phyloP scores from a whole-genome alignment of 805 yeast species.

The Yarrowia sp. region DNA sequence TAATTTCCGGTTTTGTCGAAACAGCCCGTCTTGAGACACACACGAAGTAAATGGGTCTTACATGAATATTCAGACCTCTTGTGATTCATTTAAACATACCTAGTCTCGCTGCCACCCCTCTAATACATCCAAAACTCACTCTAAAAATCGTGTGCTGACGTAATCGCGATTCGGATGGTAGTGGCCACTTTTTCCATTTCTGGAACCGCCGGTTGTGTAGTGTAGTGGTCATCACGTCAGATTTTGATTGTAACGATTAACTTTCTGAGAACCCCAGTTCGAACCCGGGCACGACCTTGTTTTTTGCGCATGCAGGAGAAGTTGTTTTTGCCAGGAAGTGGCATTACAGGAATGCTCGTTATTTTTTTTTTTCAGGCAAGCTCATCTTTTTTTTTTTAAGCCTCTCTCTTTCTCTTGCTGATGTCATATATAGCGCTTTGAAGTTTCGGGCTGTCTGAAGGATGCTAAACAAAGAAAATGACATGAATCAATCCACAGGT shows the following conservation, averaged over 20 bases:
- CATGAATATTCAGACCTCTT: background rate
- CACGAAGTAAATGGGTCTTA: too few species aligned
- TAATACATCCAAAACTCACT: background rate
- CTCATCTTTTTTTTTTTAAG: too few species aligned
- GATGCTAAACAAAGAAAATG: too few species aligned
- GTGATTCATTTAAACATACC: background rate
- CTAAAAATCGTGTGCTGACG: background rate
- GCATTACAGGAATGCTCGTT: too few species aligned
- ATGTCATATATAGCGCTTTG: too few species aligned
- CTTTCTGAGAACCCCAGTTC: conserved; percentile 26
- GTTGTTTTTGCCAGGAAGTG: background rate
- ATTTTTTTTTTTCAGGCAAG: background rate
- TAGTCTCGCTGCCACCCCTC: background rate
- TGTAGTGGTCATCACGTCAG: conserved; percentile 26
- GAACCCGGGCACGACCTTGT: conserved; percentile 23
- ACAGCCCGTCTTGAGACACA: too few species aligned
- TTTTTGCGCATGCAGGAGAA: background rate
- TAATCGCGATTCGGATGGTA: background rate
- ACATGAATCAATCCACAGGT: too few species aligned
- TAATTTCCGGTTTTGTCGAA: too few species aligned
- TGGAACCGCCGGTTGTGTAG: conserved; percentile 12
- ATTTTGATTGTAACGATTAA: background rate
- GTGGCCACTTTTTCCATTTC: background rate
- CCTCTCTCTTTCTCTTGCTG: too few species aligned
- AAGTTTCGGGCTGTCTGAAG: too few species aligned